Base-by-base conservation (phyloP, 441 rosid species). In the Biscutella laevigata region DNA sequence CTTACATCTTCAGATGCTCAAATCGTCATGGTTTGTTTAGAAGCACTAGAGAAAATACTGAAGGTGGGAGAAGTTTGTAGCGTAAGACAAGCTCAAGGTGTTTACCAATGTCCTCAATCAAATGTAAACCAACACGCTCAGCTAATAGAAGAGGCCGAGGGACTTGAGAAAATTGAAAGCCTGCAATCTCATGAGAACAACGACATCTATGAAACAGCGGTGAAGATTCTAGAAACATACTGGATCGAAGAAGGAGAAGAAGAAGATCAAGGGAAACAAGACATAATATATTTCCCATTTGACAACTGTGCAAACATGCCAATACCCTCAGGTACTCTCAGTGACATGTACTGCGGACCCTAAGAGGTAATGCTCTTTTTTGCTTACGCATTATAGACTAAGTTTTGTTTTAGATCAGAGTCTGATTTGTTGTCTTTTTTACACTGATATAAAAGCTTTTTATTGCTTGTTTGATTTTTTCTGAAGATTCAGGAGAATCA, bases 171-270 rank as follows among this genome's bases (percentile, higher is more conserved):
- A 75, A 71, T 80, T n/a, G 83, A 71, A 52, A 67, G 73, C 60
- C 72, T 80, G 62, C 86, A 80, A 70, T 60, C 74, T 52, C 86
- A 80, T 56, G 79, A 68, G 62, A 80, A 77, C 64, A 73, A 43
- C 5, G 75, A 77, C 63, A 74, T 81, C 40, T 72, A 75, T 35
- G 68, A 74, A 60, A 70, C 54, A 43, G 77, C 81, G 5, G 77
- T 75, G 57, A 72, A 72, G 44, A 67, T 78, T 64, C 74, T 78
- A 11, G 81, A 75, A 66, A 69, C 78, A 6, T 78, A 71, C 62
- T 78, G 81, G 84, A 46, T 64, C 9, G 84, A 78, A 54, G 84
- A 75, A 35, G 76, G 49, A 19, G 78, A 62, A 15, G 77, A 68
- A n/a, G 62, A 56, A 47, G 38, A 44, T 7, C 15, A 30, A 40